These are phyloP conservation scores for Sicyos baderoa DNA, from an alignment of 306 rosid genomes.

Conservation along the genomic window DNA sequence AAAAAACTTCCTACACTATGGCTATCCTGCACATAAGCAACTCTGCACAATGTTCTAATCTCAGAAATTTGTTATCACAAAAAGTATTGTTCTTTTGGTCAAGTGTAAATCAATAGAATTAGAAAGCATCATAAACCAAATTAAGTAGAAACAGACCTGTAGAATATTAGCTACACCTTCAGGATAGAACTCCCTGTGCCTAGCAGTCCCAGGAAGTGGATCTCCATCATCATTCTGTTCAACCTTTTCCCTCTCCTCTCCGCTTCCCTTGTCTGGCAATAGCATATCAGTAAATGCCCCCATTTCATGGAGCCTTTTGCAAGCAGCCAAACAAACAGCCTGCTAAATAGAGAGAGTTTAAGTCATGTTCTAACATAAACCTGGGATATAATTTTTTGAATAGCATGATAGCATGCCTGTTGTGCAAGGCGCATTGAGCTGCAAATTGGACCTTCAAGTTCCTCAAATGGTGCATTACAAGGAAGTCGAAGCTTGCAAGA, in stretches of 20 bases:
- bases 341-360: constrained; percentile 32
- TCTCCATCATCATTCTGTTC: constrained; percentile 84
- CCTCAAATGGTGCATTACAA: constrained; percentile 96
- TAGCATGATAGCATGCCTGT: constrained; percentile 48
- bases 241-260: constrained; percentile 79
- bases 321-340: constrained; percentile 99
- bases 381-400: neutral
- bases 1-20: neutral
- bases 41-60: neutral
- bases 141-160: constrained; percentile 48
- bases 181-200: constrained; percentile 98
- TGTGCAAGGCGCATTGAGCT: constrained; percentile 96
- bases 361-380: constrained; percentile 10
- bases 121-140: neutral
- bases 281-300: constrained; percentile 99
- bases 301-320: constrained; percentile 98
- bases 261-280: constrained; percentile 99
- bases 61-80: neutral
- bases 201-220: constrained; percentile 96
- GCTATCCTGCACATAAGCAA: constrained; percentile 11
- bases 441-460: constrained; percentile 90
- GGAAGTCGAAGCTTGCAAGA: constrained; percentile 99
- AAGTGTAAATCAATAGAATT: neutral
- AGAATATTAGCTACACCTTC: constrained; percentile 94
- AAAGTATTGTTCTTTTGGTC: neutral